Evolutionary conservation across 2,329 filamentous ascomycete genomes (phyloP).

Genomic region (Phaeomoniella chlamydospora): DNA sequence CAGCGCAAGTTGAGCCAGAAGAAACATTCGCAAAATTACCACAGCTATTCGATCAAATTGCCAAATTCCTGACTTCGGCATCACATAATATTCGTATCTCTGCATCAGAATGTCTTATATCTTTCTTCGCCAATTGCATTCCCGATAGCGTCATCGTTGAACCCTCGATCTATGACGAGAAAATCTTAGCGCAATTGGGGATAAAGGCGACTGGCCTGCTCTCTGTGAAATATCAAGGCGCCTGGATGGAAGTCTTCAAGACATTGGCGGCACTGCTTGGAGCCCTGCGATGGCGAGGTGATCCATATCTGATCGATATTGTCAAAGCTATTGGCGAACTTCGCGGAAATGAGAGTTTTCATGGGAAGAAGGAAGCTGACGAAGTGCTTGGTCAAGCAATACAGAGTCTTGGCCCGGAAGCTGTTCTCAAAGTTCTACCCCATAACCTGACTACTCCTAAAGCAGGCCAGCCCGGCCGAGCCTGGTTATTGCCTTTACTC

Average conservation of each 20-base stretch:
- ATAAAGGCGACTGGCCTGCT: conserved; percentile 60
- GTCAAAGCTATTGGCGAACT: conserved; percentile 74
- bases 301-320: conserved; percentile 62
- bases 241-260: conserved; percentile 89
- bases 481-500: conserved; percentile 87
- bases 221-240: conserved; percentile 80
- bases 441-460: conserved; percentile 70
- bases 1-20: conserved; percentile 72
- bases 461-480: conserved; percentile 66
- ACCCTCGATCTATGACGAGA: conserved; percentile 85
- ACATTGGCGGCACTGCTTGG: conserved; percentile 81
- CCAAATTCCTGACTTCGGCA: conserved; percentile 68
- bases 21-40: conserved; percentile 88
- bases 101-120: conserved; percentile 86
- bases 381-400: conserved; percentile 78
- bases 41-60: conserved; percentile 65
- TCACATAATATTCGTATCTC: conserved; percentile 91
- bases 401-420: conserved; percentile 76
- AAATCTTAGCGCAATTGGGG: conserved; percentile 64
- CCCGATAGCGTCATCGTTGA: conserved; percentile 72
- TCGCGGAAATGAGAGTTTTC: conserved; percentile 73
- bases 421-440: conserved; percentile 68
- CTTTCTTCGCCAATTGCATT: conserved; percentile 81
- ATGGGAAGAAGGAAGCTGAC: conserved; percentile 89
- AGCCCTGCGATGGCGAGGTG: conserved; percentile 67